Percentiles rank a stretch among this genome's conserved stretches.
phyloP scores from a whole-genome alignment of 768 basidiomycete species.

The Tylopilus sp. region DNA sequence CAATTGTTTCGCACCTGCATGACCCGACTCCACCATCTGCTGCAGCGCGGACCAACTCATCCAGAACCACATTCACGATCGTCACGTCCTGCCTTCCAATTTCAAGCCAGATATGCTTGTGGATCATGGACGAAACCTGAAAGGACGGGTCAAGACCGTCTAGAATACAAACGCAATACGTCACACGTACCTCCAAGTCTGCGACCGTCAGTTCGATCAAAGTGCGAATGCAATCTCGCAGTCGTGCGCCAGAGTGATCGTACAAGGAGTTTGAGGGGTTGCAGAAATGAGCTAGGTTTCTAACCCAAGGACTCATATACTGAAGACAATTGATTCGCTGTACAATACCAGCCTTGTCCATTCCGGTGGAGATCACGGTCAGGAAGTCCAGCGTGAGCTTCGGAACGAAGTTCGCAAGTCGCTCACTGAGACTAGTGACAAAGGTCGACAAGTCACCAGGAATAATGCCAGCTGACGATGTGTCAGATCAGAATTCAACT shows the following conservation, averaged over 20 bases:
- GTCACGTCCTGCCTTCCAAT: slow-evolving; percentile 64
- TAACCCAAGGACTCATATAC: slow-evolving; percentile 88
- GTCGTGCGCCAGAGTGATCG: slow-evolving; percentile 67
- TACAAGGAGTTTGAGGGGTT: slow-evolving; percentile 67
- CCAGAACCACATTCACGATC: slow-evolving; percentile 69
- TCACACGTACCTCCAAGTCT: slow-evolving; percentile 63
- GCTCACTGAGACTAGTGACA: slow-evolving; percentile 64
- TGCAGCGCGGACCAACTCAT: slow-evolving; percentile 78
- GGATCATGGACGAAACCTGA: slow-evolving; percentile 63
- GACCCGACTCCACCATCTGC: slow-evolving; percentile 82
- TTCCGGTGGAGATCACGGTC: slow-evolving; percentile 72
- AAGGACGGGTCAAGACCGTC: slow-evolving; percentile 4
- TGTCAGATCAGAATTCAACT: slow-evolving; percentile 4
- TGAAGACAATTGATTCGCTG: slow-evolving; percentile 73
- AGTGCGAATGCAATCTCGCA: slow-evolving; percentile 79
- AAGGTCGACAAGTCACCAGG: slow-evolving; percentile 65
- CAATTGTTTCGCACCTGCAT: slow-evolving; percentile 68
- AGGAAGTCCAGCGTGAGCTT: slow-evolving; percentile 86
- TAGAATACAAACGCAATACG: not conserved
- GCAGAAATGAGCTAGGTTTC: slow-evolving; percentile 68
- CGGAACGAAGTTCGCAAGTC: slow-evolving; percentile 69
- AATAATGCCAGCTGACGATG: slow-evolving; percentile 57
- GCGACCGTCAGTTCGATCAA: slow-evolving; percentile 71
- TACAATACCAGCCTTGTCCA: slow-evolving; percentile 42
- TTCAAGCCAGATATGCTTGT: slow-evolving; percentile 75